Evolutionary conservation across 768 basidiomycete genomes (phyloP), one percentile per base, ranked within the genome.

Genomic region (Rhizopogon vulgaris): DNA sequence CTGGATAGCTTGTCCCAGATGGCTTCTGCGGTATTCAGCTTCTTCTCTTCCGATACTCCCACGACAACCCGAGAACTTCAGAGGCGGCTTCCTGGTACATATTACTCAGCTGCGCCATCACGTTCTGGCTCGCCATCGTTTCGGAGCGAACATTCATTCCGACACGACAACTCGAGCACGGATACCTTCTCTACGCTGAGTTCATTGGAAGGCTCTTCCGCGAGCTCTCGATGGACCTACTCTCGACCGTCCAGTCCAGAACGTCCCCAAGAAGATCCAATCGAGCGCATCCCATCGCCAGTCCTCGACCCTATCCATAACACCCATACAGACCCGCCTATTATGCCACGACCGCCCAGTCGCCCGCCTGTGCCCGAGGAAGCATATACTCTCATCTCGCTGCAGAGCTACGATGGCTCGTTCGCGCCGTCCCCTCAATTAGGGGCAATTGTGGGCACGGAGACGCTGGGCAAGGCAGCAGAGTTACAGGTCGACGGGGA

Each of bases 391-490:
- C 61, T 82, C 38, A 62, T 77, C 10, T 54, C 56, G 12, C 53
- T 75, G 18, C 77, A 79, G 65, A 42, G 54, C 2, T 69, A 70
- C 25, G 75, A 81, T 48, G 82, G 82, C 0, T 78, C 78, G 1
- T 83, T 78, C 60, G n/a, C 57, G 7, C 52, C 64, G 1, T 57
- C 66, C 30, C 57, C 69, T 3, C 38, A 58, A 0, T 62, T 80
- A 6, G 56, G 56, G 0, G 45, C 9, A 12, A 60, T 82, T 34
- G 66, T 79, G 4, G 77, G 78, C 6, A 48, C 59, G 0, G 54
- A 52, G 0, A 66, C 69, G 1, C 43, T 75, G 3, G 53, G 60
- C 8, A 70, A 73, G 54, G 67, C 62, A 1, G 58, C 51, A 14
- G 66, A 62, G 4, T 43, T 63, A 15, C 58, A 59, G n/a, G 61